Evolutionary conservation across 1,284 basidiomycete species (phyloP).

Genomic region (Pterula multifida): DNA sequence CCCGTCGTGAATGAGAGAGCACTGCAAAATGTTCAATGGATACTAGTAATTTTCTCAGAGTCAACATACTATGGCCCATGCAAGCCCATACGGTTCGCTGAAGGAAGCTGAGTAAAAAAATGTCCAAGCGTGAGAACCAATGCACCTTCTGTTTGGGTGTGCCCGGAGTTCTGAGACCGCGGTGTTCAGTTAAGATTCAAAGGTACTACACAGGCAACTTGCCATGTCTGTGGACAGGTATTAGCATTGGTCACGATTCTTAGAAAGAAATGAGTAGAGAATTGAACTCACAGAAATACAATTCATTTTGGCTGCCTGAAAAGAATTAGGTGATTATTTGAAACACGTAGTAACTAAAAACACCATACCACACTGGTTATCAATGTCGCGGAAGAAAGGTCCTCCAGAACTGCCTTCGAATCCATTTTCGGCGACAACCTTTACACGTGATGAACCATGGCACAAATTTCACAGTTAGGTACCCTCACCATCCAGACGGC

Average conservation of each 20-base stretch:
- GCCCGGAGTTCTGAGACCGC: constrained; percentile 20
- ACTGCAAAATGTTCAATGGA: constrained; percentile 7
- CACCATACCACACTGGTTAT: constrained; percentile 20
- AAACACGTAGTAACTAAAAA: neutral
- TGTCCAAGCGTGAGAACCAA: neutral
- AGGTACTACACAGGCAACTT: neutral
- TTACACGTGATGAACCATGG: neutral
- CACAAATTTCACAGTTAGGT: neutral
- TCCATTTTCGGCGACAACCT: constrained; percentile 13
- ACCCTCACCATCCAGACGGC: constrained; percentile 27
- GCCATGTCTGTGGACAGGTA: constrained; percentile 16
- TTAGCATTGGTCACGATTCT: neutral
- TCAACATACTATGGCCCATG: constrained; percentile 21
- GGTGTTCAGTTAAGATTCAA: neutral
- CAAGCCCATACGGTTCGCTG: constrained; percentile 20
- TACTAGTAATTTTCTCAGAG: neutral
- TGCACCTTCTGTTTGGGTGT: constrained; percentile 21
- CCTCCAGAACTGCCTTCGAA: constrained; percentile 30
- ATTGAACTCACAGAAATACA: constrained; percentile 23
- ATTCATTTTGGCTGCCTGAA: constrained; percentile 18
- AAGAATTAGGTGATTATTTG: neutral
- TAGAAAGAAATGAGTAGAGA: neutral
- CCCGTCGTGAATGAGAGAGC: constrained; percentile 23
- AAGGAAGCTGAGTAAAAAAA: neutral
- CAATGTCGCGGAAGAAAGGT: constrained; percentile 26